Evolutionary conservation across 352 stramenopile species (phyloP).

Genomic region (Globisporangium solare): DNA sequence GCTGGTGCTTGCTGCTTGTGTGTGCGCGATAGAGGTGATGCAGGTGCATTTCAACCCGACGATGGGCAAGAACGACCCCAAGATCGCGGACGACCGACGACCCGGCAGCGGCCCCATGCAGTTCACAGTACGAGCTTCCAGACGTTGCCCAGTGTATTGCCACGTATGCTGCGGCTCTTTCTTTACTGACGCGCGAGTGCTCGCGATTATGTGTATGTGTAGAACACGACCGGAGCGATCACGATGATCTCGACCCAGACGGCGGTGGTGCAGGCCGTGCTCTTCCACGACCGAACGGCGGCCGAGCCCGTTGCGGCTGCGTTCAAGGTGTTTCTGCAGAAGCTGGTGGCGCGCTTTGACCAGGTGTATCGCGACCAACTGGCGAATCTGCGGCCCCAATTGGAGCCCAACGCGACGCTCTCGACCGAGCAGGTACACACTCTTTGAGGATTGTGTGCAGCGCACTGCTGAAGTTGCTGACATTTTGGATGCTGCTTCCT

Average conservation of each 20-base stretch:
- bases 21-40: constrained; percentile 41
- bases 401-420: constrained; percentile 35
- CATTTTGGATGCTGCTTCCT: not conserved
- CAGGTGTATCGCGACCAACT: constrained; percentile 41
- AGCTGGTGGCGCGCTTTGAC: constrained; percentile 43
- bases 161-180: not conserved
- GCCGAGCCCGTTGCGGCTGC: constrained; percentile 35
- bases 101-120: constrained; percentile 15
- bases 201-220: not conserved
- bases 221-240: constrained; percentile 41
- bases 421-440: constrained; percentile 22
- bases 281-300: constrained; percentile 72
- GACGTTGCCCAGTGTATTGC: too few species aligned
- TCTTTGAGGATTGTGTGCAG: not conserved
- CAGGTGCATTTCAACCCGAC: constrained; percentile 63
- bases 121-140: constrained; percentile 12
- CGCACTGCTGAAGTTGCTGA: not conserved
- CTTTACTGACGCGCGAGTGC: not conserved
- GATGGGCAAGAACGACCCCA: constrained; percentile 12
- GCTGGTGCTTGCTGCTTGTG: not conserved
- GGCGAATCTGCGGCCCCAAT: constrained; percentile 32
- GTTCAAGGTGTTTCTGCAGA: constrained; percentile 57
- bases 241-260: constrained; percentile 73
- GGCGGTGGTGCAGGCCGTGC: constrained; percentile 52
- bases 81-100: constrained; percentile 14